phyloP scores from a whole-genome alignment of 2,329 filamentous ascomycete genomes.

The Apiospora malaysiana region DNA sequence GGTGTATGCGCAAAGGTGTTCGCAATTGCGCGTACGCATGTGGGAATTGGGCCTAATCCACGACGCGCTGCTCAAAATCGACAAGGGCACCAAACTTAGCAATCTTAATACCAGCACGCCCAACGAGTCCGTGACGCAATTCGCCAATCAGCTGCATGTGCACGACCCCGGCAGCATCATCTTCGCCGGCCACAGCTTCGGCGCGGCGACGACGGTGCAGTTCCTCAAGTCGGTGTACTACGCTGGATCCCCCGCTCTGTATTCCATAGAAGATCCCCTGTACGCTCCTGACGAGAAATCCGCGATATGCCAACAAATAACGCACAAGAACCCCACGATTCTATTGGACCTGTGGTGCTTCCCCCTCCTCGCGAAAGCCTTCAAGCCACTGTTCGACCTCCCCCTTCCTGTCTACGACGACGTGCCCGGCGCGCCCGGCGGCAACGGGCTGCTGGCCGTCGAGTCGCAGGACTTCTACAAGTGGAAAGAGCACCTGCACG shows the following conservation, averaged over 20 bases:
- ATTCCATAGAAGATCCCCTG: slow-evolving; percentile 59
- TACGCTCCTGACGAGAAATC: slow-evolving; percentile 64
- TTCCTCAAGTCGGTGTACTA: slow-evolving; percentile 83
- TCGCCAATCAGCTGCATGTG: slow-evolving; percentile 68
- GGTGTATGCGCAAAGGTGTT: slow-evolving; percentile 70
- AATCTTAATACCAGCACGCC: slow-evolving; percentile 60
- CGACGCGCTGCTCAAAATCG: slow-evolving; percentile 70
- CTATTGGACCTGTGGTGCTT: slow-evolving; percentile 84
- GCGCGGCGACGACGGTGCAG: slow-evolving; percentile 75
- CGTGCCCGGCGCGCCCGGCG: slow-evolving; percentile 47
- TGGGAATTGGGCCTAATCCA: slow-evolving; percentile 80
- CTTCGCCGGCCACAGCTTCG: slow-evolving; percentile 83
- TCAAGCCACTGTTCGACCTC: slow-evolving; percentile 70
- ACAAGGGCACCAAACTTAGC: slow-evolving; percentile 55
- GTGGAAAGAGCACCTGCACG: slow-evolving; percentile 75
- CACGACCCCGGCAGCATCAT: slow-evolving; percentile 74
- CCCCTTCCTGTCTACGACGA: slow-evolving; percentile 72
- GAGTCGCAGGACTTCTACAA: slow-evolving; percentile 80
- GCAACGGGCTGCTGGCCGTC: slow-evolving; percentile 69
- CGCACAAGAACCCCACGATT: slow-evolving; percentile 67
- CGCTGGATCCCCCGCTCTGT: slow-evolving; percentile 52
- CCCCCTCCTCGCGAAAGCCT: slow-evolving; percentile 68
- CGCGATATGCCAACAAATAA: slow-evolving; percentile 69
- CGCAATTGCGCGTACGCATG: slow-evolving; percentile 74
- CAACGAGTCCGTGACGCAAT: slow-evolving; percentile 56